Base-by-base conservation (phyloP, 371 early-diverging fungal species). In the Apophysomyces elegans region DNA sequence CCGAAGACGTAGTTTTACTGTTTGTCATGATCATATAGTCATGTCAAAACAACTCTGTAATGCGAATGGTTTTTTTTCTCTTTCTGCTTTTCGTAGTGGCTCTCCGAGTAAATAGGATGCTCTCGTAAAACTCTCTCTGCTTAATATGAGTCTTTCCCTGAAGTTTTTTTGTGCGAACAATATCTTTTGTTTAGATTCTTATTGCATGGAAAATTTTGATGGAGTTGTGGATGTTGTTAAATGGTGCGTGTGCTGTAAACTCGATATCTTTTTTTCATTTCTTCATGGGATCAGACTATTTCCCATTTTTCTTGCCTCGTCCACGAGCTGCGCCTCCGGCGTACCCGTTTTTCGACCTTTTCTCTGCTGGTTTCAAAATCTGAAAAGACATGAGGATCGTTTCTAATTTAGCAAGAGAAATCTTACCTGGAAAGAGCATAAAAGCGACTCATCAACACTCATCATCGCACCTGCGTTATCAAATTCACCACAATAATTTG, bases 391-490 rank as follows among this genome's bases (percentile, higher is more conserved):
- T 45, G 45, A 21, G 37, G 59, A 21, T 43, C 32, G 47, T 32
- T 47, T 14, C n/a, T 43, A 6, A 3, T 39, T 57, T n/a, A 32
- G 50, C 14, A 8, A 39, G 18, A 12, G 18, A 7, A 35, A 41
- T 37, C 21, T 64, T 76, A 91, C 86, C 80, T 90, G 91, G 83
- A 92, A 92, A 39, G 90, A 90, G 67, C 96, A 95, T 80, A 96
- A 90, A 65, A 99, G 85, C 37, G 95, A 91, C 72, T 96, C 94
- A 77, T 96, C 96, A 37, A 99, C 97, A 67, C 91, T 93, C 98
- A 99, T 96, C 88, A 99, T 96, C 5, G 97, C 99, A 12, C 96
- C 99, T 3, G 96, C 92, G 76, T 96, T 97, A 69, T 94, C 96
- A 70, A 95, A 96, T 83, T 95, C 95, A 58, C 96, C 96, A 26